Conservation (phyloP, 305 asterid genomes). For the Rubia peregrina region DNA sequence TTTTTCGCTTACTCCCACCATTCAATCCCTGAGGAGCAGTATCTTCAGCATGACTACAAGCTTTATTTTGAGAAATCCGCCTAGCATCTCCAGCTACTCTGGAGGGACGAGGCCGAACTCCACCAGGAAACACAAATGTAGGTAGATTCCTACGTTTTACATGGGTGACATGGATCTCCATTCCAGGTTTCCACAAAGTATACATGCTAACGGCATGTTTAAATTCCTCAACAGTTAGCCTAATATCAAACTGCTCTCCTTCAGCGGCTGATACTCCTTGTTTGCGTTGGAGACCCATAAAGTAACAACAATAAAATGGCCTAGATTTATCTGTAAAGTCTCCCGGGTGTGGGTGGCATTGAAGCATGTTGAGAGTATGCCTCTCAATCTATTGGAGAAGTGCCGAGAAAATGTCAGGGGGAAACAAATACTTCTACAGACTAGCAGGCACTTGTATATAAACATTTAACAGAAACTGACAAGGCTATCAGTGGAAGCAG, state of each 20-base stretch:
- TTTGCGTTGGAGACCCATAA: conserved; percentile 29
- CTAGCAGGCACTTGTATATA: neutral
- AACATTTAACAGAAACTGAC: neutral
- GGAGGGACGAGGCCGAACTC: conserved; percentile 21
- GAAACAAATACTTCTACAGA: neutral
- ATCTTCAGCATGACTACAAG: conserved; percentile 16
- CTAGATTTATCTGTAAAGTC: conserved; percentile 21
- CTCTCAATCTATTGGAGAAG: conserved; percentile 21
- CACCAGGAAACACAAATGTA: conserved; percentile 24
- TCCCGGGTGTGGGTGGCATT: conserved; percentile 29
- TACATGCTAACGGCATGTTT: conserved; percentile 21
- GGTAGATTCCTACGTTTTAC: conserved; percentile 24
- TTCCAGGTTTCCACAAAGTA: conserved; percentile 22
- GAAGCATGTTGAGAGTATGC: conserved; percentile 23
- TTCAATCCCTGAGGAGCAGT: conserved; percentile 18
- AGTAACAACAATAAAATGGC: conserved; percentile 20
- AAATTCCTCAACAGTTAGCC: conserved; percentile 26
- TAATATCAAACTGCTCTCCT: conserved; percentile 28
- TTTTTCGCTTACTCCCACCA: conserved; percentile 14
- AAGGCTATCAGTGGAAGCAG: neutral
- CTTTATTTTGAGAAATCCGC: conserved; percentile 9
- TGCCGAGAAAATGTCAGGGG: conserved; percentile 2
- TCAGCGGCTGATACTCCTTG: conserved; percentile 17
- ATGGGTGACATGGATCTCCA: conserved; percentile 27
- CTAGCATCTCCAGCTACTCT: conserved; percentile 16